Evolutionary conservation across 2,329 filamentous ascomycete genomes (phyloP), one percentile per base, ranked within the genome.

Genomic region (Botrytis sinoallii): DNA sequence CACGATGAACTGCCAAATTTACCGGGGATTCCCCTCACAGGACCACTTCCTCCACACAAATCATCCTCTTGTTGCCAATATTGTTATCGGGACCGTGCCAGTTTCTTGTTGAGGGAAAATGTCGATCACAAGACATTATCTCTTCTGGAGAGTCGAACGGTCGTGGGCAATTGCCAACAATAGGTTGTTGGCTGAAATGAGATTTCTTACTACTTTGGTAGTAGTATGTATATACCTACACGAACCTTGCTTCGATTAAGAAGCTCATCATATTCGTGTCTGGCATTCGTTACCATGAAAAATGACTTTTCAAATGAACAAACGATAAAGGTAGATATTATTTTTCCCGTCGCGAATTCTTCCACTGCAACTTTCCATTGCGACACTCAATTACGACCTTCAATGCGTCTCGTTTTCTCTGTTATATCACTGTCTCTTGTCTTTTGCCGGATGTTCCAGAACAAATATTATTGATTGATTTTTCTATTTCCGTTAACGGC

Each of bases 401-500:
- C 38, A 44, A 29, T 57, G 10, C 48, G 48, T 69, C 66, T 57
- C 38, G 16, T 57, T 69, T 57, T 32, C 38, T 42, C 38, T 69
- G 25, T 61, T 61, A 8, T 16, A 25, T 72, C 29, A 29, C 14
- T 38, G 61, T n/a, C 35, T 40, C 48, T 57, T 63, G 55, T 67
- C 55, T 68, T 66, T 55, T 67, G 63, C 10, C 65, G 22, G 35
- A 44, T 44, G 12, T 63, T 68, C 46, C 18, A 42, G 40, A 32
- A 57, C 48, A 40, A 38, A 42, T 22, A 29, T 57, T 55, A 18
- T 32, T 42, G 48, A 57, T 42, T 42, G 70, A 69, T 42, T 66
- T 38, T 70, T 16, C 77, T n/a, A 75, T 76, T 75, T 79, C 78
- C 78, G 78, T 77, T 79, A 78, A 79, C 75, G 78, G 78, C 75